A percentile compares a stretch with the other conserved stretches of the same genome.
phyloP scores from a whole-genome alignment of 1,284 basidiomycete genomes.

The Exobasidium cylindrosporum region DNA sequence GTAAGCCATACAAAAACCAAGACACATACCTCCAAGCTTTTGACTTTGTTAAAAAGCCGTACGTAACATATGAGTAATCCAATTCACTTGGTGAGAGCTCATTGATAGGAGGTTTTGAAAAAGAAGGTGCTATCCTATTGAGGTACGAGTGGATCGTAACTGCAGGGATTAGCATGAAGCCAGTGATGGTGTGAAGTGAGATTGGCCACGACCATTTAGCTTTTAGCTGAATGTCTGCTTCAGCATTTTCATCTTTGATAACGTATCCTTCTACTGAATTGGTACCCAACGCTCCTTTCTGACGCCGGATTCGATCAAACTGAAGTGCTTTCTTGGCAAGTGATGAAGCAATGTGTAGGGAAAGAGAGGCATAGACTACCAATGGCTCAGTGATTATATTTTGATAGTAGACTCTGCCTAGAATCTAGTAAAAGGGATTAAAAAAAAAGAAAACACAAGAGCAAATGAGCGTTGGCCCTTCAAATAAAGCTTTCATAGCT shows the following conservation, averaged over 20 bases:
- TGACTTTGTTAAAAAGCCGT: slow-evolving; percentile 14
- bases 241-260: neutral
- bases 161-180: slow-evolving; percentile 29
- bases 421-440: slow-evolving; percentile 24
- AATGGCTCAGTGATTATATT: slow-evolving; percentile 31
- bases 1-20: slow-evolving; percentile 16
- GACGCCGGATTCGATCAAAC: neutral
- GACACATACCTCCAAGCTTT: slow-evolving; percentile 9
- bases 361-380: slow-evolving; percentile 35
- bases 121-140: slow-evolving; percentile 38
- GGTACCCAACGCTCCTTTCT: neutral
- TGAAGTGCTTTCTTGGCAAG: slow-evolving; percentile 18
- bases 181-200: slow-evolving; percentile 23
- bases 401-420: slow-evolving; percentile 48
- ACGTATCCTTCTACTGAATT: neutral
- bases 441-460: neutral
- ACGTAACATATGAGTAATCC: slow-evolving; percentile 42
- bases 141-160: slow-evolving; percentile 28
- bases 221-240: neutral
- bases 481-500: neutral
- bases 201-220: neutral
- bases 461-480: too few relatives aligned
- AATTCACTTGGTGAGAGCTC: slow-evolving; percentile 39
- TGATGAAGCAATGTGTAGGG: slow-evolving; percentile 27
- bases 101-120: slow-evolving; percentile 19